Evolutionary conservation across 2,329 filamentous ascomycete genomes (phyloP).

Genomic region (Epichloe coenophiala): DNA sequence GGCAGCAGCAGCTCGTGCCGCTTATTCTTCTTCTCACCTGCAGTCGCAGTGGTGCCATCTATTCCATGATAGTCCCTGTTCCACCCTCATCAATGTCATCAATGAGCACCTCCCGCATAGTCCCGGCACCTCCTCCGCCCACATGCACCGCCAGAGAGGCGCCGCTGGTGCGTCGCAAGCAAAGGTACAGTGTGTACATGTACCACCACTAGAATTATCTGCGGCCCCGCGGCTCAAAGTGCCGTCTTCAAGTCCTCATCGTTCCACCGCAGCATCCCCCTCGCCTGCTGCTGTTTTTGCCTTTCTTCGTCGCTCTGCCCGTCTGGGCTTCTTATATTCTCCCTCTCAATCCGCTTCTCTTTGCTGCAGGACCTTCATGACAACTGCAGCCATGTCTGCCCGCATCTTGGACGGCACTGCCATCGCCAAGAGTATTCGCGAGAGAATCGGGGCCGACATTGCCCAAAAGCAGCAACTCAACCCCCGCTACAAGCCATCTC

Average conservation of each 20-base stretch:
- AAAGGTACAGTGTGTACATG: no score
- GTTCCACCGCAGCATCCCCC: not conserved
- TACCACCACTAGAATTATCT: not conserved
- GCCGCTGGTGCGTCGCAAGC: not conserved
- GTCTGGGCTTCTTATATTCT: not conserved
- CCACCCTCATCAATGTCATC: no score
- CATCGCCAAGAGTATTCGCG: slow-evolving; percentile 84
- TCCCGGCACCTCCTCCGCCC: no score
- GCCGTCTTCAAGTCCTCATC: not conserved
- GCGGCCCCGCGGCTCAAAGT: not conserved
- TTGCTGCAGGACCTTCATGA: slow-evolving; percentile 24
- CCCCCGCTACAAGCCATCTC: slow-evolving; percentile 72
- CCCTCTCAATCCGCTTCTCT: not conserved
- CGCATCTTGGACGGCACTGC: slow-evolving; percentile 91
- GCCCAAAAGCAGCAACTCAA: slow-evolving; percentile 67
- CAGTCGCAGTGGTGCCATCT: no score
- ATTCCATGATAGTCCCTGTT: no score
- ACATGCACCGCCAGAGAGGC: not conserved
- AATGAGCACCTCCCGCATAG: no score
- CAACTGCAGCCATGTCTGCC: slow-evolving; percentile 60
- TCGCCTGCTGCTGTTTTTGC: not conserved
- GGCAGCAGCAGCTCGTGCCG: not conserved
- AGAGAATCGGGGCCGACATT: slow-evolving; percentile 69
- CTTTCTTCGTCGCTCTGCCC: slow-evolving; percentile 1
- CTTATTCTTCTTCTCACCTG: no score